Conservation (phyloP, 2,329 filamentous ascomycete species). For the Teratosphaeria destructans region DNA sequence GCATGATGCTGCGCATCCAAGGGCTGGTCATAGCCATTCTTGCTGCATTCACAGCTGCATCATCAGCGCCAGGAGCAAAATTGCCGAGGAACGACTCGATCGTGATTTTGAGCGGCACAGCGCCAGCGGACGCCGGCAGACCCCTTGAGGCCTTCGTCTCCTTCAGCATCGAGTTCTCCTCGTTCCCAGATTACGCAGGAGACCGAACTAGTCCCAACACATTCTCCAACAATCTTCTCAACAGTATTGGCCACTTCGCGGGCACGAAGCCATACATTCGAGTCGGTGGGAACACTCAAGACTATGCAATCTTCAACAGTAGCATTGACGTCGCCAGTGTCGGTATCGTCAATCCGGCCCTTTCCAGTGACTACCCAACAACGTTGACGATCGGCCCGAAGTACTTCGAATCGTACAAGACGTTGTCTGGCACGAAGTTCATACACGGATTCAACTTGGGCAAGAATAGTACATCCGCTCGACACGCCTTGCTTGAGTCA, state of each 20-base stretch:
- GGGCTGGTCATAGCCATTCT: background rate
- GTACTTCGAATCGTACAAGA: constrained; percentile 53
- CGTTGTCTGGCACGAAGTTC: constrained; percentile 46
- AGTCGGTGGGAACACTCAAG: constrained; percentile 58
- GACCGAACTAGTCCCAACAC: constrained; percentile 46
- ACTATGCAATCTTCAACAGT: constrained; percentile 51
- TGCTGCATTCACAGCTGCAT: background rate
- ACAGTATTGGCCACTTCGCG: constrained; percentile 14
- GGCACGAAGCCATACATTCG: constrained; percentile 51
- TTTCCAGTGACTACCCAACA: constrained; percentile 50
- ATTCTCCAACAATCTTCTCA: constrained; percentile 40
- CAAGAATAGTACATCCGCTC: constrained; percentile 42
- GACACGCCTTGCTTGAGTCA: constrained; percentile 44
- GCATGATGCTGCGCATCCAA: background rate
- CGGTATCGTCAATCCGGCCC: constrained; percentile 41
- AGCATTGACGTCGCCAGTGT: constrained; percentile 41
- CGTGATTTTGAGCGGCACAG: constrained; percentile 38
- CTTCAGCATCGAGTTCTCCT: constrained; percentile 43
- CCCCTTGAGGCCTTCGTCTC: constrained; percentile 39
- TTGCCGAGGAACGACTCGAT: background rate
- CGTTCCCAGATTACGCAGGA: constrained; percentile 45
- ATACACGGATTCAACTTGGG: constrained; percentile 53
- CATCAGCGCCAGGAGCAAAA: background rate
- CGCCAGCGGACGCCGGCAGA: constrained; percentile 17
- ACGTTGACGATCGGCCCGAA: constrained; percentile 50